Base-by-base conservation (phyloP, 2,329 filamentous ascomycete species). In the Pseudocercospora fuligena region DNA sequence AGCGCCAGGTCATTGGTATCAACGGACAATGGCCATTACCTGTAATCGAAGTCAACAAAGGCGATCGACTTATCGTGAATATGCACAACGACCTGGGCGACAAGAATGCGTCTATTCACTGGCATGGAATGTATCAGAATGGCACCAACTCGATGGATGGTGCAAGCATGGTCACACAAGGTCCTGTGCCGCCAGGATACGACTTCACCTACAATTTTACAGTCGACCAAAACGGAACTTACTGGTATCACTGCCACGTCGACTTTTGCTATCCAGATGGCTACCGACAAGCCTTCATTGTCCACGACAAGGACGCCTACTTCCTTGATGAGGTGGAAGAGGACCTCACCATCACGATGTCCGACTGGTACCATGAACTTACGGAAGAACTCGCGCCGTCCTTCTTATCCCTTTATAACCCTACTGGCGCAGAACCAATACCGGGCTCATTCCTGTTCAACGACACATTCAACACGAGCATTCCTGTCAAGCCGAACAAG, bases 91-190 rank as follows among this genome's bases (percentile, higher is more conserved):
- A 85, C 19, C 86, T 90, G 0, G 80, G 82, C 14, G 90, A 92
- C 70, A 77, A 86, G 71, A 86, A 84, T 8, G 90, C 89, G 8
- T 86, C 84, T 31, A 82, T 94, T 5, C 91, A 94, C 75, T 94
- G 91, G 77, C 91, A 94, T 71, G 91, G 92, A 16, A 84, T 94
- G 69, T 92, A 88, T 74, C 90, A 93, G 75, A 91, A 92, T 70
- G 90, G 90, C 8, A 91, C 90, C 0, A 91, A 88, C 65, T 84
- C 84, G 63, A 92, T 92, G 89, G 91, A 94, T 73, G 91, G 91
- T 0, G 85, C 90, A 1, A 82, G 87, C 0, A 89, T 86, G 33
- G 83, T 91, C 4, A 89, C 86, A 0, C 90, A 92, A 74, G 91
- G 89, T 67, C 83, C 86, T 0, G 89, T 93, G 57, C 82, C 87